Evolutionary conservation across 2,329 filamentous ascomycete genomes (phyloP).

Genomic region (Ambrosiella beaveri): DNA sequence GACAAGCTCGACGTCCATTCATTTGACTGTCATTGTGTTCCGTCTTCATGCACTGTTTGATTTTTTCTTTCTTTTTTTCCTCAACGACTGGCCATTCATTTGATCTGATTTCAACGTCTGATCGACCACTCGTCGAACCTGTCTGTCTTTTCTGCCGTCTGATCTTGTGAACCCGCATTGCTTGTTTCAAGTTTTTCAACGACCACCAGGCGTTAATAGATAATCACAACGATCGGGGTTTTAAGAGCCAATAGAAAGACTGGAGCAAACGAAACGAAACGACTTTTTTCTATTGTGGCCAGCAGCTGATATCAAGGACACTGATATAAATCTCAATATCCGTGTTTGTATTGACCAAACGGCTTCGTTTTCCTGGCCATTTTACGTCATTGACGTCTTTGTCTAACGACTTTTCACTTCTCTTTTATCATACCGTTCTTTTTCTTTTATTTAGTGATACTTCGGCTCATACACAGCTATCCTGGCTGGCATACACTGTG

Average conservation of each 20-base stretch:
- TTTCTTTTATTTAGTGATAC: not conserved
- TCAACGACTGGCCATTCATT: not conserved
- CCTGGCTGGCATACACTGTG: too few species aligned
- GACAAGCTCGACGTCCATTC: slow-evolving; percentile 11
- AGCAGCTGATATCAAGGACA: not conserved
- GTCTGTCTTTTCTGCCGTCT: slow-evolving; percentile 2
- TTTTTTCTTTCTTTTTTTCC: not conserved
- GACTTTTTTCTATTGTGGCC: not conserved
- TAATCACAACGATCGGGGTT: not conserved
- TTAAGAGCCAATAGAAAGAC: not conserved
- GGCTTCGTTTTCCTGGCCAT: too few species aligned
- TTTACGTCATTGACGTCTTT: slow-evolving; percentile 3
- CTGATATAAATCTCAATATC: not conserved
- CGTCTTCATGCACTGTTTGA: not conserved
- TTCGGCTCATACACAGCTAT: not conserved
- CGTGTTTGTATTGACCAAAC: not conserved
- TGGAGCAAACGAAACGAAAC: slow-evolving; percentile 1
- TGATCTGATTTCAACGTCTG: not conserved
- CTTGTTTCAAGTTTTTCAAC: slow-evolving; percentile 3
- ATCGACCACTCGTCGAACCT: not conserved
- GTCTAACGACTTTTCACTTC: not conserved
- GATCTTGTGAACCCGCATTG: not conserved
- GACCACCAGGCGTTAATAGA: not conserved
- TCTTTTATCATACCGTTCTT: not conserved
- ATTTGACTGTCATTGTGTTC: slow-evolving; percentile 3